Base-by-base conservation (phyloP, 129 eudicot genomes). In the Solidago caesia region DNA sequence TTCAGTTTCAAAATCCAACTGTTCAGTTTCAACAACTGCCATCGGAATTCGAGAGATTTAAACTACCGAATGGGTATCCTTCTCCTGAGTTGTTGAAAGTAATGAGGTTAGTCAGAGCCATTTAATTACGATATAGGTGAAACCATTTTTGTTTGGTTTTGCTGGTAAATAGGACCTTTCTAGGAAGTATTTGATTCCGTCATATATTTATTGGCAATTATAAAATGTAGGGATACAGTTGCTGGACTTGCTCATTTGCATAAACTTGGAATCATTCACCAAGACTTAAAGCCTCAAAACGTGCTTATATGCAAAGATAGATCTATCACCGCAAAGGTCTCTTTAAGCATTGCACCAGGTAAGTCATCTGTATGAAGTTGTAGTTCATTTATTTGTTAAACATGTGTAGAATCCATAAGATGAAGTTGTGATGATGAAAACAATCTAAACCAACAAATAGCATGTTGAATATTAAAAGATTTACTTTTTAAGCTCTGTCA, bases 201-300 rank as follows among this genome's bases (percentile, higher is more conserved):
- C 10, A 4, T 64, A 39, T 71, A 25, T 71, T 26, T 8, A 9
- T 73, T 66, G 53, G 33, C 16, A 63, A 64, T 55, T 63, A 61
- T 67, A 52, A 67, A 78, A 33, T 84, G 79, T 88, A 92, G 97
- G 85, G 97, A 87, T 73, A 81, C 86, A 11, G 90, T 81, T 57
- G 52, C 52, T 8, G 97, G 97, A 44, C 80, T 92, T 73, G 88
- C 89, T 1, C 96, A 89, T 84, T 77, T 92, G 83, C 97, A 92
- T 77, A 91, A 92, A 72, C 89, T 89, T 71, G 94, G 97, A 59
- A 87, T 92, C 42, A 84, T 89, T 56, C 97, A 92, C 74, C 82
- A 96, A 60, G 96, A 89, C 67, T 56, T 92, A 47, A 92, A 92
- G 85, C 97, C 97, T 78, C 93, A 85, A 73, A 92, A 92, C 78